A percentile compares a stretch with the other conserved stretches of the same genome.
Evolutionary conservation across 2,329 filamentous ascomycete species (phyloP).

Genomic region (Penicillium sp.): DNA sequence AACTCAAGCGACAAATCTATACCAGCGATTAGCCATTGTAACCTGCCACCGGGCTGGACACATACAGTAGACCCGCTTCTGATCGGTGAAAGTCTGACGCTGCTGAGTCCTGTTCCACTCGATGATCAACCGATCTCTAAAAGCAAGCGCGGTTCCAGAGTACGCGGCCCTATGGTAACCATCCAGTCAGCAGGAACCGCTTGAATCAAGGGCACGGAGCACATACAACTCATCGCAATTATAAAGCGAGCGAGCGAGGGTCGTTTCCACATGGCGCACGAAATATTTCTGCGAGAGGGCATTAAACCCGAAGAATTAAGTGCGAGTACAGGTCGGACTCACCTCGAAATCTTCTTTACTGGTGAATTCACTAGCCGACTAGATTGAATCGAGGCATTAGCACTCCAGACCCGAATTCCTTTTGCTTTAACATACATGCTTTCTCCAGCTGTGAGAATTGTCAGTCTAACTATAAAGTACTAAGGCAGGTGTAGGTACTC

Average conservation of each 20-base stretch:
- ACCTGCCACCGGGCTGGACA: neutral
- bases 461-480: slow-evolving; percentile 15
- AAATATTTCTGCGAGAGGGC: slow-evolving; percentile 64
- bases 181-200: neutral
- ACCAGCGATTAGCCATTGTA: neutral
- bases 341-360: slow-evolving; percentile 76
- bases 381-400: slow-evolving; percentile 10
- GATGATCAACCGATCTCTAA: slow-evolving; percentile 86
- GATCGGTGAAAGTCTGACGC: slow-evolving; percentile 83
- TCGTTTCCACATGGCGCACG: slow-evolving; percentile 93
- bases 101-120: slow-evolving; percentile 99
- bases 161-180: slow-evolving; percentile 67
- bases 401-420: neutral
- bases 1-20: slow-evolving; percentile 90
- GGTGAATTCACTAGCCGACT: slow-evolving; percentile 67
- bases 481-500: slow-evolving; percentile 47
- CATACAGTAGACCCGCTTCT: slow-evolving; percentile 88
- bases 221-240: slow-evolving; percentile 83
- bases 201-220: neutral
- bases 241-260: slow-evolving; percentile 90
- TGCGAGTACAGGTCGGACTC: slow-evolving; percentile 10
- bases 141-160: slow-evolving; percentile 82
- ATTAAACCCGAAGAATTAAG: slow-evolving; percentile 3
- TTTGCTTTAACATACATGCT: slow-evolving; percentile 48
- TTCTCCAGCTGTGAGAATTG: slow-evolving; percentile 52